Percentiles rank a stretch among this genome's conserved stretches.
Evolutionary conservation across 352 stramenopile genomes (phyloP).

Genomic region (Phytophthora constricta): DNA sequence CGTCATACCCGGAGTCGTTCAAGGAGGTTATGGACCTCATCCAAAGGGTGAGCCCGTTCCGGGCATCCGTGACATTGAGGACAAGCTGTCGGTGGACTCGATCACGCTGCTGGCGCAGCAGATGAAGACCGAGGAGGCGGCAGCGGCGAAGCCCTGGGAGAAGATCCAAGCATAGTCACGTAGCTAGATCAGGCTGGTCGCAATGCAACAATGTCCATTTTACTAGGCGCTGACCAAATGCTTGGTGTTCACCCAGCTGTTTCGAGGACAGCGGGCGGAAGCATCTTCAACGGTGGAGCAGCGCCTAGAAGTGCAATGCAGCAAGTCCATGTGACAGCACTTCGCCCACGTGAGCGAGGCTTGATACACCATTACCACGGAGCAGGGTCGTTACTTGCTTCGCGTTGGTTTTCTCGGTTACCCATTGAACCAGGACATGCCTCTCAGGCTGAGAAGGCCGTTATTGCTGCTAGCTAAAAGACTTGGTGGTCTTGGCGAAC

Average conservation of each 20-base stretch:
- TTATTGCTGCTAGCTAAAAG: no score
- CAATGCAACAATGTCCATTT: no score
- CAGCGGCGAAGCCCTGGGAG: slow-evolving; percentile 52
- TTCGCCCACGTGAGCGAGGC: no score
- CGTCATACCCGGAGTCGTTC: slow-evolving; percentile 74
- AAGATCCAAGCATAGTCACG: slow-evolving; percentile 35
- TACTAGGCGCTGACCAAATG: not conserved
- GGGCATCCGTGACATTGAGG: slow-evolving; percentile 76
- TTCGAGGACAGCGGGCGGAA: not conserved
- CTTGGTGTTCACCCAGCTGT: not conserved
- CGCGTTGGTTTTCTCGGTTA: no score
- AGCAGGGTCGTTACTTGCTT: no score
- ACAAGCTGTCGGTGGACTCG: slow-evolving; percentile 74
- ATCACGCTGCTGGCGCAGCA: slow-evolving; percentile 32
- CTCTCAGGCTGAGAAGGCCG: no score
- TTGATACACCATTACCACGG: no score
- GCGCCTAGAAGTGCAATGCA: not conserved
- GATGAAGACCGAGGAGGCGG: slow-evolving; percentile 25
- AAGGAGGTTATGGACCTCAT: slow-evolving; percentile 79
- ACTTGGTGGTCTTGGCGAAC: no score
- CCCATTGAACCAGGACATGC: no score
- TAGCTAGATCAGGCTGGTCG: no score
- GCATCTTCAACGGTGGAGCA: not conserved
- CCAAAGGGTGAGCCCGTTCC: slow-evolving; percentile 77
- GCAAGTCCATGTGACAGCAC: no score